Evolutionary conservation across 1,284 basidiomycete species (phyloP).

Genomic region (Sanghuangporus weigelae): DNA sequence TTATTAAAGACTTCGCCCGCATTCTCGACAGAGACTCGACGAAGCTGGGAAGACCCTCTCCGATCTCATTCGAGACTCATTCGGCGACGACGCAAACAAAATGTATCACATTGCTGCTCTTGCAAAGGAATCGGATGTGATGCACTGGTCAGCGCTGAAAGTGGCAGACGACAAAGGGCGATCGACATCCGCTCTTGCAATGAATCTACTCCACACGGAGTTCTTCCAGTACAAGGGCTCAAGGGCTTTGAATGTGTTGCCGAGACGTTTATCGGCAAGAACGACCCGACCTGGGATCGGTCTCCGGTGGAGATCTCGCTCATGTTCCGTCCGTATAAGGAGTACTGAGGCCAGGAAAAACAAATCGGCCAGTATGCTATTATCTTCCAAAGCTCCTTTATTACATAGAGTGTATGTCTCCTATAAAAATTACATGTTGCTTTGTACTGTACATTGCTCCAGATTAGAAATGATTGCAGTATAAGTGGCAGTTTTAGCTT

Average conservation of each 20-base stretch:
- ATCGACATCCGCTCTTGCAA: background rate
- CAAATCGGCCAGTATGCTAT: too few relatives aligned
- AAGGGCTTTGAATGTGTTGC: background rate
- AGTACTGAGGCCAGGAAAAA: too few relatives aligned
- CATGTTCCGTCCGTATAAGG: background rate
- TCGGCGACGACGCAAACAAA: background rate
- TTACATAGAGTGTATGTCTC: background rate
- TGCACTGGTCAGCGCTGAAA: background rate
- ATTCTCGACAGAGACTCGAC: background rate
- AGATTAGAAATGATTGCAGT: background rate
- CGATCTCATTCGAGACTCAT: background rate
- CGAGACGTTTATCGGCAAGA: background rate
- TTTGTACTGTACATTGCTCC: background rate
- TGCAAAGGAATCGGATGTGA: background rate
- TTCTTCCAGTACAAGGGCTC: background rate
- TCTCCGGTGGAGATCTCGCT: background rate
- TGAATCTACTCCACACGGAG: background rate
- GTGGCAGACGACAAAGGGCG: background rate
- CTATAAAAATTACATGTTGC: background rate
- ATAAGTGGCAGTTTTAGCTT: background rate
- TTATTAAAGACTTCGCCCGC: background rate
- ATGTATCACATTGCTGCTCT: background rate
- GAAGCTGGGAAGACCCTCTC: background rate
- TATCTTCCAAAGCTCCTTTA: background rate
- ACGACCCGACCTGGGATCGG: background rate